phyloP scores from a whole-genome alignment of 129 eudicot genomes.

The Tagetes erecta region DNA sequence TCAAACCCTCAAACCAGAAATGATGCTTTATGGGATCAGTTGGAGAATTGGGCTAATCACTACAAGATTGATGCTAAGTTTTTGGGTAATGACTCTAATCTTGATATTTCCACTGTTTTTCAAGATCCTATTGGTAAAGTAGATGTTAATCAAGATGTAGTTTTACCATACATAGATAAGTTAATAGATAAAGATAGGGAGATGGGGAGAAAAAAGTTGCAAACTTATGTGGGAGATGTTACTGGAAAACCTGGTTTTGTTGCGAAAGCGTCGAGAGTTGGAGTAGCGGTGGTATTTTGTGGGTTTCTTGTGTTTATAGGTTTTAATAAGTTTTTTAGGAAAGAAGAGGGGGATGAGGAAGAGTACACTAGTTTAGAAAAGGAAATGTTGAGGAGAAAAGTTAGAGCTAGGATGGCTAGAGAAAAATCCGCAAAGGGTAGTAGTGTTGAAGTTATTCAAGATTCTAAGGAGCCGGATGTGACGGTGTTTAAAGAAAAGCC shows the following conservation, averaged over 20 bases:
- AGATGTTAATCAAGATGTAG: slow-evolving; percentile 62
- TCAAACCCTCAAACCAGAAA: neutral
- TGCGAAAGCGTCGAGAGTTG: slow-evolving; percentile 45
- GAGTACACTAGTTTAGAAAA: slow-evolving; percentile 56
- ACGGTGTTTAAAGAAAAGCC: slow-evolving; percentile 48
- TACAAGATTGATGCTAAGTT: slow-evolving; percentile 50
- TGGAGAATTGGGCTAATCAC: slow-evolving; percentile 66
- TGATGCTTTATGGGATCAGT: slow-evolving; percentile 36
- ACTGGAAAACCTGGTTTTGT: slow-evolving; percentile 26
- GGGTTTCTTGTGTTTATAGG: slow-evolving; percentile 51
- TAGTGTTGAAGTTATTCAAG: slow-evolving; percentile 61
- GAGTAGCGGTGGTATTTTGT: slow-evolving; percentile 45
- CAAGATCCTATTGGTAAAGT: slow-evolving; percentile 57
- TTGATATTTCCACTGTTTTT: slow-evolving; percentile 9
- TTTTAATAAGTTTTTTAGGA: slow-evolving; percentile 37
- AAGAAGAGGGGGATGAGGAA: slow-evolving; percentile 29
- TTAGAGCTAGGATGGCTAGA: slow-evolving; percentile 59
- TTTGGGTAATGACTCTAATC: too few species aligned
- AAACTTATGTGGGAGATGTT: slow-evolving; percentile 19
- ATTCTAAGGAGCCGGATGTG: slow-evolving; percentile 24
- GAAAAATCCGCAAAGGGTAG: slow-evolving; percentile 48
- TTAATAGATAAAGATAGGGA: too few species aligned
- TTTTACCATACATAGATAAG: slow-evolving; percentile 3
- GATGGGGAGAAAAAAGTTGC: neutral
- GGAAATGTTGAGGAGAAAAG: slow-evolving; percentile 89